phyloP scores from a whole-genome alignment of 176 grass and related monocot species.

The Echinochloa phyllopogon region DNA sequence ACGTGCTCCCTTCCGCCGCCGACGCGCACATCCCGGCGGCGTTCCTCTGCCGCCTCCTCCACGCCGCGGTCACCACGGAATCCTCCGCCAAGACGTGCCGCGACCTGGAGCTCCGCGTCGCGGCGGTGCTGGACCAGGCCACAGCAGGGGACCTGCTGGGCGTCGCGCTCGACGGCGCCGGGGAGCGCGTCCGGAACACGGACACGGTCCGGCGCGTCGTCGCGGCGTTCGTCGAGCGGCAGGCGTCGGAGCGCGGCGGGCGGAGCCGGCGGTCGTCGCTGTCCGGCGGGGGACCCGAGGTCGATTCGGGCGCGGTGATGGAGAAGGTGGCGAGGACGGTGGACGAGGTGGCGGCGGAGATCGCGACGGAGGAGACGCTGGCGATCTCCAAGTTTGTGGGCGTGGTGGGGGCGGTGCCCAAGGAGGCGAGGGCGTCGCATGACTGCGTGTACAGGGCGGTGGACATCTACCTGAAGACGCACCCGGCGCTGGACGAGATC shows the following conservation, averaged over 20 bases:
- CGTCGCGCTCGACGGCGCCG: conserved; percentile 51
- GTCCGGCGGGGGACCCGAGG: neutral
- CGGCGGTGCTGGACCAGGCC: conserved; percentile 59
- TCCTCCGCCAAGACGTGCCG: conserved; percentile 50
- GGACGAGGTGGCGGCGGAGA: conserved; percentile 77
- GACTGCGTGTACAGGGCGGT: conserved; percentile 67
- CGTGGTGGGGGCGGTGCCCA: conserved; percentile 66
- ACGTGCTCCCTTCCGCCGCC: conserved; percentile 51
- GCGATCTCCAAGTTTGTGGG: conserved; percentile 71
- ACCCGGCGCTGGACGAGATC: conserved; percentile 72
- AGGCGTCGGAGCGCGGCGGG: neutral
- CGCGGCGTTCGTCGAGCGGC: conserved; percentile 56
- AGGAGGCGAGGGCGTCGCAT: conserved; percentile 57
- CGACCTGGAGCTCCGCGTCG: conserved; percentile 67
- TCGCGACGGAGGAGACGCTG: conserved; percentile 67
- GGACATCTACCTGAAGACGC: conserved; percentile 85
- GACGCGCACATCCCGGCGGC: conserved; percentile 50
- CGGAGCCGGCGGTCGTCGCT: conserved; percentile 38
- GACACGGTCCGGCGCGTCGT: conserved; percentile 67
- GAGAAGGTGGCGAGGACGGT: conserved; percentile 63
- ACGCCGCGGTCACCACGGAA: conserved; percentile 38
- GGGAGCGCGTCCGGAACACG: conserved; percentile 48
- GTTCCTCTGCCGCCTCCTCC: conserved; percentile 69
- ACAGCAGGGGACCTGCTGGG: conserved; percentile 49
- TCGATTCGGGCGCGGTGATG: conserved; percentile 17